A percentile compares a stretch with the other conserved stretches of the same genome.
Evolutionary conservation across 2,329 filamentous ascomycete genomes (phyloP).

Genomic region (Dactylellina sp.): DNA sequence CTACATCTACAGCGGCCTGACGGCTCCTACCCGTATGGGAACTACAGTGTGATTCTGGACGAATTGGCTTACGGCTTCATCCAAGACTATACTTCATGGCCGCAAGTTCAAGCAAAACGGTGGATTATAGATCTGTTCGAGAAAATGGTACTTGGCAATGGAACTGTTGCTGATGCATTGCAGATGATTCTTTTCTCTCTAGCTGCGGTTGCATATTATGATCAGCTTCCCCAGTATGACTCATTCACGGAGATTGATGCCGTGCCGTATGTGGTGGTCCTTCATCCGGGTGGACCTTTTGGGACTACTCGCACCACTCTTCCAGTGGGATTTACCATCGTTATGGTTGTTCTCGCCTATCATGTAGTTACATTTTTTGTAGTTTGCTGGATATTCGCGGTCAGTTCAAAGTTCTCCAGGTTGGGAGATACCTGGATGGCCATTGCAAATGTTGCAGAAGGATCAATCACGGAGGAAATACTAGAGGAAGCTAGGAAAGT

Average conservation of each 20-base stretch:
- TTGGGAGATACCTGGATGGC: slow-evolving; percentile 23
- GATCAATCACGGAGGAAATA: background rate
- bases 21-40: background rate
- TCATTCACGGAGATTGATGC: background rate
- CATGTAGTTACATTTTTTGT: slow-evolving; percentile 1
- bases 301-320: background rate
- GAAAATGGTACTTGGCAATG: slow-evolving; percentile 6
- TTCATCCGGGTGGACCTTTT: slow-evolving; percentile 13
- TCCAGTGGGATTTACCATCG: slow-evolving; percentile 8
- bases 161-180: slow-evolving; percentile 8
- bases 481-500: background rate
- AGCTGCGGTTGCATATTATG: background rate
- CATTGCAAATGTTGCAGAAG: slow-evolving; percentile 11
- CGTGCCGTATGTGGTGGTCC: background rate
- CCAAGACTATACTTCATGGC: background rate
- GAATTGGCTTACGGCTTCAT: background rate
- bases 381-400: slow-evolving; percentile 9
- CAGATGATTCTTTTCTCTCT: slow-evolving; percentile 16
- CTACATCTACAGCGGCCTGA: background rate
- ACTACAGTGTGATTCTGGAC: slow-evolving; percentile 16
- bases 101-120: background rate
- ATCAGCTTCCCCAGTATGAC: slow-evolving; percentile 17
- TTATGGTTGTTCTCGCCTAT: slow-evolving; percentile 1
- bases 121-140: slow-evolving; percentile 18
- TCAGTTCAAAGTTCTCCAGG: background rate